Evolutionary conservation across 2,329 filamentous ascomycete genomes (phyloP).

Genomic region (Fonsecaea multimorphosa): DNA sequence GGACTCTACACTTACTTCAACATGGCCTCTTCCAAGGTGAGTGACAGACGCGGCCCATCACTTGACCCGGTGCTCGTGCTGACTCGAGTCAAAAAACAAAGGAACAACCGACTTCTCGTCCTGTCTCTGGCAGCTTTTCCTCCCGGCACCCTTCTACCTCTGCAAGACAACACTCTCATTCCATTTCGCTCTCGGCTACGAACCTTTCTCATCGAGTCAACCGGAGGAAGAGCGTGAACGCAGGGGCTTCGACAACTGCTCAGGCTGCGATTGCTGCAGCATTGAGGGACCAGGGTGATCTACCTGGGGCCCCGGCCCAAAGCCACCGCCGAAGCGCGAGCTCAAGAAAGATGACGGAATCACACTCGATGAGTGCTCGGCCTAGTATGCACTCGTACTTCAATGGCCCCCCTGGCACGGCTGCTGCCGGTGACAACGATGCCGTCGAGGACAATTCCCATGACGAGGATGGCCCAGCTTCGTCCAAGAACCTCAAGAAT

Average conservation of each 20-base stretch:
- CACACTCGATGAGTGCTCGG: slow-evolving; percentile 47
- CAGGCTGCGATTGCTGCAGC: slow-evolving; percentile 71
- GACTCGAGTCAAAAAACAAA: slow-evolving; percentile 36
- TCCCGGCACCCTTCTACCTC: slow-evolving; percentile 37
- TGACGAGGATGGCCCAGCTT: slow-evolving; percentile 54
- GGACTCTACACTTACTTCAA: slow-evolving; percentile 10
- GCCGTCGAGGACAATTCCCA: slow-evolving; percentile 39
- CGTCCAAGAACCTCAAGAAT: slow-evolving; percentile 57
- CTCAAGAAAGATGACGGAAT: slow-evolving; percentile 59
- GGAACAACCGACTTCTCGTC: slow-evolving; percentile 39
- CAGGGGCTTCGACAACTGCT: slow-evolving; percentile 74
- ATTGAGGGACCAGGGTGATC: slow-evolving; percentile 67
- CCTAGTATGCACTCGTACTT: slow-evolving; percentile 52
- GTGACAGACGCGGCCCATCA: slow-evolving; percentile 20
- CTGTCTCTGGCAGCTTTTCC: slow-evolving; percentile 39
- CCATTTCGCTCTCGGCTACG: slow-evolving; percentile 75
- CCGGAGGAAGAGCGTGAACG: slow-evolving; percentile 90
- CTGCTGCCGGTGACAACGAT: slow-evolving; percentile 49
- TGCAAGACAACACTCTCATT: slow-evolving; percentile 70
- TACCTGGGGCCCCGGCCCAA: slow-evolving; percentile 63
- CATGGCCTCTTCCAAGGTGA: slow-evolving; percentile 37
- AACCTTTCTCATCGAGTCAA: slow-evolving; percentile 85
- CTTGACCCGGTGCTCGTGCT: slow-evolving; percentile 33
- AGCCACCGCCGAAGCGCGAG: slow-evolving; percentile 69
- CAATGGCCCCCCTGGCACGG: slow-evolving; percentile 43